Base-by-base conservation (phyloP, 2,329 filamentous ascomycete species). In the Botrytis elliptica region DNA sequence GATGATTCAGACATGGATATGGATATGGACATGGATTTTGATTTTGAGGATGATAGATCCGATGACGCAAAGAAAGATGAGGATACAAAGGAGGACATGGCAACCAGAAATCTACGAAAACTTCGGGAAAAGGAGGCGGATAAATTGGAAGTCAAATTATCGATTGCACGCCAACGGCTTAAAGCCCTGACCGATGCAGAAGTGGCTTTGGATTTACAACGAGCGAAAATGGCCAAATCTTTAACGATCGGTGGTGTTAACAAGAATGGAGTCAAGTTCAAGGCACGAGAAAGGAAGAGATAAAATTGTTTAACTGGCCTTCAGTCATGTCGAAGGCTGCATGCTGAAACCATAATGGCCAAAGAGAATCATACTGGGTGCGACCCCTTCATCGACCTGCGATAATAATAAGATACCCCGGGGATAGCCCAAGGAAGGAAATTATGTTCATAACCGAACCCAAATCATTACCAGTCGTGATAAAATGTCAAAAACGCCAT, bases 151-250 rank as follows among this genome's bases (percentile, higher is more conserved):
- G 82, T 80, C 38, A 85, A 85, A 74, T 83, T 91, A 46, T 83
- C 83, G 59, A 82, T 82, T 33, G 85, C 88, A 9, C 85, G 84
- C 76, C 86, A 87, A 81, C 88, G 89, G 81, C 83, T 90, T 75
- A 84, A 84, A 79, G 83, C 84, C 2, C 82, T 91, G 42, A 83
- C 85, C n/a, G 83, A 85, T 36, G 87, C 88, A 38, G 89, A 91
- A 81, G 82, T 84, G 57, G 83, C 86, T 77, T 83, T 91, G 40
- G 88, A 89, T 75, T 74, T 89, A 72, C 88, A 91, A 81, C 84
- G 86, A 74, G 87, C 88, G 29, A 88, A 86, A 80, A 91, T 91
- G 89, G 88, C 88, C 52, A 91, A 91, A 84, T 90, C 88, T 76
- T 84, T 87, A 14, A 91, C 89, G 2, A 85, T 87, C 9, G 88